These are phyloP conservation scores for Pseudevernia furfuracea DNA, from an alignment of 495 filamentous ascomycete species.

Conservation along the genomic window DNA sequence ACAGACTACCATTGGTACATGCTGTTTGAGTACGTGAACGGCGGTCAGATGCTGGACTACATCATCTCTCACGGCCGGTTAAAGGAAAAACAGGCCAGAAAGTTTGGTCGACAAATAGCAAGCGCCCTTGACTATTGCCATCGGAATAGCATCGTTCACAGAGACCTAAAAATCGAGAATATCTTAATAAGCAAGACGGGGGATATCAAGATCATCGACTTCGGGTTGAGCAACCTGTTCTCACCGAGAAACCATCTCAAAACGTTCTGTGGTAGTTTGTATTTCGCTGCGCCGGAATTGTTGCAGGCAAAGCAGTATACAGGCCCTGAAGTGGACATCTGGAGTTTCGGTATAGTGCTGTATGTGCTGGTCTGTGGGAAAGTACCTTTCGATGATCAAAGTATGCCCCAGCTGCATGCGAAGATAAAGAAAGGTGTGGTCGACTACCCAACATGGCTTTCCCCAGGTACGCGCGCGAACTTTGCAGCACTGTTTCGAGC, in stretches of 20 bases:
- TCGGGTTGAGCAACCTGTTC: constrained; percentile 95
- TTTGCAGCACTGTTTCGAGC: background rate
- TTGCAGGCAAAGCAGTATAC: constrained; percentile 91
- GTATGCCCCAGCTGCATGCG: constrained; percentile 95
- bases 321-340: constrained; percentile 93
- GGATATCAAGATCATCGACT: constrained; percentile 99
- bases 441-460: constrained; percentile 91
- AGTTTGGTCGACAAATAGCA: constrained; percentile 94
- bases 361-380: constrained; percentile 98
- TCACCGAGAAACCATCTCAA: constrained; percentile 79
- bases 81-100: constrained; percentile 97
- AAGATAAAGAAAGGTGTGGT: constrained; percentile 98
- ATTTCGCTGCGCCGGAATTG: constrained; percentile 94
- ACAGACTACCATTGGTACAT: constrained; percentile 99
- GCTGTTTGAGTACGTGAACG: constrained; percentile 99
- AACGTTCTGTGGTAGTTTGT: constrained; percentile 96
- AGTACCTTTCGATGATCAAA: constrained; percentile 98
- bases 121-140: constrained; percentile 99
- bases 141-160: constrained; percentile 96
- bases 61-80: constrained; percentile 97
- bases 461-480: constrained; percentile 56
- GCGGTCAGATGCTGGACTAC: constrained; percentile 99
- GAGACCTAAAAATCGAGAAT: constrained; percentile 98
- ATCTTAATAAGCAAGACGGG: constrained; percentile 99
- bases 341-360: constrained; percentile 99